phyloP scores from a whole-genome alignment of 2,329 filamentous ascomycete genomes.

The Colletotrichum sp. region DNA sequence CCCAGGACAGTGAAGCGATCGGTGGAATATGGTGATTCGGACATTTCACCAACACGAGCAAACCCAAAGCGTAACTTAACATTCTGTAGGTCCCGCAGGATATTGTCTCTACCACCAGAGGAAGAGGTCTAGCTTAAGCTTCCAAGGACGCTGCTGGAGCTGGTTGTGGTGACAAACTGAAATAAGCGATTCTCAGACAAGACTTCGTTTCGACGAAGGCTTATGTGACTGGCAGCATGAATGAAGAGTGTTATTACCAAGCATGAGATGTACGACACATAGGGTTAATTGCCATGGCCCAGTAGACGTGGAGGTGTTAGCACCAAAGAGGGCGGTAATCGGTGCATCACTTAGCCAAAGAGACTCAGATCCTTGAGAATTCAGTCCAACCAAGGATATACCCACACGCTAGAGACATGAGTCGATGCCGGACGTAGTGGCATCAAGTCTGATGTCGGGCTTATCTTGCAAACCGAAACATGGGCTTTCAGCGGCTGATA shows the following conservation, averaged over 20 bases:
- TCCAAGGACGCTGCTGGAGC: background rate
- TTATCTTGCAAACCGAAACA: background rate
- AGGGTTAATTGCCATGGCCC: background rate
- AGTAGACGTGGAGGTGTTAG: background rate
- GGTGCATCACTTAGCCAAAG: background rate
- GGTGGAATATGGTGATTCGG: background rate
- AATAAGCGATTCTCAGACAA: background rate
- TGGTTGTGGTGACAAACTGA: background rate
- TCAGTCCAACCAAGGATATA: background rate
- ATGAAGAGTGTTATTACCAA: background rate
- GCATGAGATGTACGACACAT: background rate
- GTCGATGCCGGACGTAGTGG: background rate
- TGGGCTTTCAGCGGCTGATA: background rate
- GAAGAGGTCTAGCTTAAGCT: accelerated
- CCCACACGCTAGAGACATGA: background rate
- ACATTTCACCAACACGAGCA: background rate
- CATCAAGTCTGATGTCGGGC: background rate
- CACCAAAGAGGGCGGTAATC: background rate
- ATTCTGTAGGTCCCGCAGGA: background rate
- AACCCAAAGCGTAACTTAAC: background rate
- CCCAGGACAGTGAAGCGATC: background rate
- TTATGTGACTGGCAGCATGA: background rate
- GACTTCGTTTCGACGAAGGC: too few species aligned
- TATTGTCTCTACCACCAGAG: background rate
- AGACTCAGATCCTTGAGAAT: background rate